Percentiles rank a stretch among this genome's conserved stretches.
These are phyloP conservation scores for Lentinula guzmanii DNA, from an alignment of 768 basidiomycete genomes.

Conservation along the genomic window DNA sequence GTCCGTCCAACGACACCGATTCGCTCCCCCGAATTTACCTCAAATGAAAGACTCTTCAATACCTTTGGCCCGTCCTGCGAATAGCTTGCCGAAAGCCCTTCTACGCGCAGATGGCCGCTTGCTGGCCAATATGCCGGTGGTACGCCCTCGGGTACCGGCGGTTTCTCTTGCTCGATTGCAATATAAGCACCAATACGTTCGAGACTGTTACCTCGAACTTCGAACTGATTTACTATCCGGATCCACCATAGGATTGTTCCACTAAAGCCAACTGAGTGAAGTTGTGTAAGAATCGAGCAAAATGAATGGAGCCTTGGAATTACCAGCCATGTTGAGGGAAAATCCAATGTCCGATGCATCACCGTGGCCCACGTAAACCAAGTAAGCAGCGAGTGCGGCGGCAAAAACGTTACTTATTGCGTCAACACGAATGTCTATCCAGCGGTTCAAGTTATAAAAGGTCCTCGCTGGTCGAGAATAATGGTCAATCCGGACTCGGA, in stretches of 20 bases:
- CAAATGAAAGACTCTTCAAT: slow-evolving; percentile 35
- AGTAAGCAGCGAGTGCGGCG: slow-evolving; percentile 32
- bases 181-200: slow-evolving; percentile 41
- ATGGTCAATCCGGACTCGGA: slow-evolving; percentile 30
- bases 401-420: slow-evolving; percentile 38
- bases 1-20: slow-evolving; percentile 53
- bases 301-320: background rate
- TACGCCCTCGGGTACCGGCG: slow-evolving; percentile 22
- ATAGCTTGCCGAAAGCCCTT: slow-evolving; percentile 37
- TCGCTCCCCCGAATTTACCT: slow-evolving; percentile 38
- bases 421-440: slow-evolving; percentile 31
- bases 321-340: slow-evolving; percentile 33
- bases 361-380: slow-evolving; percentile 22
- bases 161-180: slow-evolving; percentile 41
- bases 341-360: slow-evolving; percentile 26
- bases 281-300: background rate
- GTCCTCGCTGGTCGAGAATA: slow-evolving; percentile 23
- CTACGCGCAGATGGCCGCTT: slow-evolving; percentile 35
- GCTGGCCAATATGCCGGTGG: slow-evolving; percentile 52
- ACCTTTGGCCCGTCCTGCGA: slow-evolving; percentile 38
- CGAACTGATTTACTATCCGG: slow-evolving; percentile 17
- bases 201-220: slow-evolving; percentile 16
- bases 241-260: slow-evolving; percentile 16
- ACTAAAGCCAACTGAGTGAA: slow-evolving; percentile 12
- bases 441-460: slow-evolving; percentile 30